Percentiles rank a stretch among this genome's conserved stretches.
phyloP scores from a whole-genome alignment of 129 eudicot genomes.

The Chrysanthemum makinoi region DNA sequence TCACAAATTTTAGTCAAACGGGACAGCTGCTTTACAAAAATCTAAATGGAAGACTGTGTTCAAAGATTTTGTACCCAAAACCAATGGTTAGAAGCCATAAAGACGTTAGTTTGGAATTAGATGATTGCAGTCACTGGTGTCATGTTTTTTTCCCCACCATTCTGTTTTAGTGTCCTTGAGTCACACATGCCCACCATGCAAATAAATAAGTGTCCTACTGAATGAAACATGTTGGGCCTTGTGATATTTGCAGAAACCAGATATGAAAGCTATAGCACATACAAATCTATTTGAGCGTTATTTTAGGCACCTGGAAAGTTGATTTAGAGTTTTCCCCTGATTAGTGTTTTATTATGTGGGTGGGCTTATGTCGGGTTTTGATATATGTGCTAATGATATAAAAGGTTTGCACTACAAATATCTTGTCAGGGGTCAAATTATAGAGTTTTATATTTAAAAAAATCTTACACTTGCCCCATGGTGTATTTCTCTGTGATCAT shows the following conservation, averaged over 20 bases:
- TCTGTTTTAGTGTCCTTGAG: conserved; percentile 10
- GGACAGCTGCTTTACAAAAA: background rate
- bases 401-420: no score
- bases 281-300: conserved; percentile 1
- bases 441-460: no score
- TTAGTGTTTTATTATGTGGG: background rate
- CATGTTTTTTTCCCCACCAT: conserved; percentile 8
- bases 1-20: background rate
- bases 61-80: background rate
- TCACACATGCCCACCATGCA: conserved; percentile 29
- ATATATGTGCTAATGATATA: background rate
- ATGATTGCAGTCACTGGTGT: conserved; percentile 17
- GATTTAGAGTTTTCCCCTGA: background rate
- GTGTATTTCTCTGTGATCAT: no score
- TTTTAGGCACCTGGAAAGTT: background rate
- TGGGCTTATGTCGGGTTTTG: background rate
- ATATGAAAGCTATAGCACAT: background rate
- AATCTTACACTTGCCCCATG: no score
- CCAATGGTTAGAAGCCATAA: background rate
- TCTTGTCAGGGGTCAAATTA: no score
- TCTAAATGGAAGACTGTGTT: conserved; percentile 7
- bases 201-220: conserved; percentile 4
- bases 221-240: background rate
- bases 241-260: background rate
- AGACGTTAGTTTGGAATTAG: conserved; percentile 7